phyloP scores from a whole-genome alignment of 2,329 filamentous ascomycete species.

The Lachnellula hyalina region DNA sequence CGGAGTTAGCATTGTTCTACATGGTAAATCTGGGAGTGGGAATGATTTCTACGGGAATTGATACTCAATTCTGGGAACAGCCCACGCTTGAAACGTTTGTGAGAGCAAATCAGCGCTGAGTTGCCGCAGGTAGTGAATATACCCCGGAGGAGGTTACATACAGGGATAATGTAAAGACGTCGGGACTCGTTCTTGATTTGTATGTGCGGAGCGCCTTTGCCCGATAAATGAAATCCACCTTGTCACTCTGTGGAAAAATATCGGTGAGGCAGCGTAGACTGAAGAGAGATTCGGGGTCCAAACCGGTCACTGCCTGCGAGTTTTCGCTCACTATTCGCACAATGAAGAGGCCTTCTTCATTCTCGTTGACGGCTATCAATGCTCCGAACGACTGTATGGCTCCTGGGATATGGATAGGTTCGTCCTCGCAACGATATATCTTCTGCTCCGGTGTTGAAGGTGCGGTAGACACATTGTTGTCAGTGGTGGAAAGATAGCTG shows the following conservation, averaged over 20 bases:
- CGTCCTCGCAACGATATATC: conserved; percentile 11
- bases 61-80: no score
- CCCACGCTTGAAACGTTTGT: no score
- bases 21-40: no score
- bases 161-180: conserved; percentile 7
- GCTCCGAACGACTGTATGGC: conserved; percentile 10
- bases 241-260: background rate
- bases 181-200: background rate
- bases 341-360: background rate
- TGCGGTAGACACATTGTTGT: background rate
- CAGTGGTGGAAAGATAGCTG: background rate
- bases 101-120: no score
- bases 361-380: conserved; percentile 8
- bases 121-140: no score
- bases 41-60: no score
- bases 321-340: conserved; percentile 12
- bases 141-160: no score
- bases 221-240: conserved; percentile 3
- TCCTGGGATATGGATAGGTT: conserved; percentile 15
- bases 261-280: conserved; percentile 5
- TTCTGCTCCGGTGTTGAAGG: background rate
- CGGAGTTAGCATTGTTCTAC: no score
- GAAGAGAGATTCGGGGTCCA: conserved; percentile 6
- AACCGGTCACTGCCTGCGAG: conserved; percentile 1
- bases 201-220: background rate